Evolutionary conservation across 106 monocot genomes (phyloP).

Genomic region (Platanthera guangdongensis): DNA sequence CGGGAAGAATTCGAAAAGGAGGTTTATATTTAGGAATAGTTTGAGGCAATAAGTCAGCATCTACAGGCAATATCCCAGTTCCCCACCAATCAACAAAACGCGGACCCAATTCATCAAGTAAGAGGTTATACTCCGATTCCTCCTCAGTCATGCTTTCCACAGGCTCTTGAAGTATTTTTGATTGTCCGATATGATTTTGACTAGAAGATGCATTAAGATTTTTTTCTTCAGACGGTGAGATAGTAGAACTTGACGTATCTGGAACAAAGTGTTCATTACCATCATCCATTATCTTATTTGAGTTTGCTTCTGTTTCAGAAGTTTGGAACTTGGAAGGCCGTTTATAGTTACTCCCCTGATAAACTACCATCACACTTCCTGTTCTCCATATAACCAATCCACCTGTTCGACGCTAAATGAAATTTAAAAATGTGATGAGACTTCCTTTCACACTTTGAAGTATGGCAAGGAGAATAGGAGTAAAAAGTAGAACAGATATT

Average conservation of each 20-base stretch:
- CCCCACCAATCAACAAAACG: constrained; percentile 99
- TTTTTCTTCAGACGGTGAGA: constrained; percentile 12
- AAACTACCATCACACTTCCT: constrained; percentile 98
- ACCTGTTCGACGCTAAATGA: constrained; percentile 71
- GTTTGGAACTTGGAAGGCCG: constrained; percentile 29
- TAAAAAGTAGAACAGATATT: neutral
- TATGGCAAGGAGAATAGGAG: neutral
- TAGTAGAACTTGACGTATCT: constrained; percentile 32
- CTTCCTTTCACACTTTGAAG: neutral
- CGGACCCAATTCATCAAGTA: constrained; percentile 87
- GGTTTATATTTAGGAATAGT: constrained; percentile 74
- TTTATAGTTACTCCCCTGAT: constrained; percentile 66
- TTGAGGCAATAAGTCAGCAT: constrained; percentile 90
- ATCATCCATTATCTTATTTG: constrained; percentile 28
- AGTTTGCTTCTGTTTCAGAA: constrained; percentile 9
- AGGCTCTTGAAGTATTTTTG: constrained; percentile 11
- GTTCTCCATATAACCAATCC: constrained; percentile 96
- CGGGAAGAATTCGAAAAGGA: constrained; percentile 84
- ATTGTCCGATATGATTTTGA: constrained; percentile 16
- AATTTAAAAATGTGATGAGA: neutral
- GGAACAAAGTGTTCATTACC: constrained; percentile 47
- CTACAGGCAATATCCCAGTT: constrained; percentile 80
- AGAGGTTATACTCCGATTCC: constrained; percentile 54
- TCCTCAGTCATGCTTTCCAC: constrained; percentile 65
- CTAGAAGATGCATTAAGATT: constrained; percentile 15